Evolutionary conservation across 2,329 filamentous ascomycete species (phyloP).

Genomic region (Fusarium sp.): DNA sequence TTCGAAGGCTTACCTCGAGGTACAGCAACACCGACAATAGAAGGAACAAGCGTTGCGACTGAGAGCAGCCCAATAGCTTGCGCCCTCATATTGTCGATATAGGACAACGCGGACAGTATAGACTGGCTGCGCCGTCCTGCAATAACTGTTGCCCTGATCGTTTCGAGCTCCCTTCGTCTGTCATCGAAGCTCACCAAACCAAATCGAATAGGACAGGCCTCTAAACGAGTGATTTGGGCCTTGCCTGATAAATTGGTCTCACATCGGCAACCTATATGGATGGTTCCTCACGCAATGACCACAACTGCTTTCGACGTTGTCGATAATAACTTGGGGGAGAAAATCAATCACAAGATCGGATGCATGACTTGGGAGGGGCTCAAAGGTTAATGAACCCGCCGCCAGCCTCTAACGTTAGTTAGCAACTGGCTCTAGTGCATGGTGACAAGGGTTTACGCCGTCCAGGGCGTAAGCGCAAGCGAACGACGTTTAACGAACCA

Average conservation of each 20-base stretch:
- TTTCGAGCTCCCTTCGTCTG: not conserved
- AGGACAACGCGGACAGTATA: not conserved
- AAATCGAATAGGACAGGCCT: conserved; percentile 11
- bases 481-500: not conserved
- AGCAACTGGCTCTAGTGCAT: conserved; percentile 17
- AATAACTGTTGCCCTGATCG: conserved; percentile 2
- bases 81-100: conserved; percentile 29
- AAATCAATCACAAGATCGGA: conserved; percentile 2
- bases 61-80: conserved; percentile 31
- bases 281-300: not conserved
- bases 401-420: not conserved
- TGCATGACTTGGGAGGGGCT: conserved; percentile 12
- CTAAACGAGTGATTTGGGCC: conserved; percentile 33
- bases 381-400: conserved; percentile 25
- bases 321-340: not conserved
- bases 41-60: conserved; percentile 23
- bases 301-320: conserved; percentile 4
- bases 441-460: conserved; percentile 20
- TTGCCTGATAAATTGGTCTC: not conserved
- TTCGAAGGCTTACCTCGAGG: conserved; percentile 28
- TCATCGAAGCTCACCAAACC: conserved; percentile 8
- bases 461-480: conserved; percentile 6
- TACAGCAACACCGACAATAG: conserved; percentile 22
- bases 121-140: not conserved
- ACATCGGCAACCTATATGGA: conserved; percentile 9